Conservation (phyloP, 1,139 yeast species). For the Debaryomyces udenii region DNA sequence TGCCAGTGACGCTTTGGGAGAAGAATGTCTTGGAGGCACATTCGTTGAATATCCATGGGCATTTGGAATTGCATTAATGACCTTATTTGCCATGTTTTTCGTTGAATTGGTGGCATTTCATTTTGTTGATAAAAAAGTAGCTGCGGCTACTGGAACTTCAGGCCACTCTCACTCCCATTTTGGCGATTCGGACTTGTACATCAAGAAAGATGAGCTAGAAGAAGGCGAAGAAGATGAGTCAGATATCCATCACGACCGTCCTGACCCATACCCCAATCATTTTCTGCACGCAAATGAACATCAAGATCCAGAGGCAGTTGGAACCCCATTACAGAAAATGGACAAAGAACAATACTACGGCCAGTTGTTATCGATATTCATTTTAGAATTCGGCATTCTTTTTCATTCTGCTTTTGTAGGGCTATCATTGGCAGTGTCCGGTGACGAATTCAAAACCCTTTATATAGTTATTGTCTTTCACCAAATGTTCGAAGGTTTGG, state of each 20-base stretch:
- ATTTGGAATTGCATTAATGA: constrained; percentile 42
- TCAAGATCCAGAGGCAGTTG: constrained; percentile 55
- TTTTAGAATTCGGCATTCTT: constrained; percentile 43
- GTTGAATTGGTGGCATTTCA: constrained; percentile 59
- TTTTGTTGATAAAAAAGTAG: constrained; percentile 44
- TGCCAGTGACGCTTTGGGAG: constrained; percentile 55
- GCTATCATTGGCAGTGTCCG: constrained; percentile 42
- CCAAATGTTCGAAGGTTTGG: constrained; percentile 46
- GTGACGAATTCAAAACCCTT: constrained; percentile 38
- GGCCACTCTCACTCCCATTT: constrained; percentile 53
- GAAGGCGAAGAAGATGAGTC: constrained; percentile 20
- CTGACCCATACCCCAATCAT: constrained; percentile 43
- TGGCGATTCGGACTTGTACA: constrained; percentile 41
- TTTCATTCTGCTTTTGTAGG: constrained; percentile 47
- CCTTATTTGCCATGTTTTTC: constrained; percentile 50
- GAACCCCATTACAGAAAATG: constrained; percentile 40
- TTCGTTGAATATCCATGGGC: constrained; percentile 45
- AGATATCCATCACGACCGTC: constrained; percentile 23
- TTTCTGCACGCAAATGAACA: constrained; percentile 53
- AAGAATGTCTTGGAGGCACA: constrained; percentile 40
- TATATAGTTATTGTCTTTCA: constrained; percentile 44
- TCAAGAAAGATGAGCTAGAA: constrained; percentile 26
- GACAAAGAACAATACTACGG: constrained; percentile 48
- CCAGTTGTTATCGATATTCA: constrained; percentile 34
- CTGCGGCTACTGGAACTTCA: constrained; percentile 18